phyloP scores from a whole-genome alignment of 192 early-diverging fungal genomes.

The Rhizophlyctis rosea region DNA sequence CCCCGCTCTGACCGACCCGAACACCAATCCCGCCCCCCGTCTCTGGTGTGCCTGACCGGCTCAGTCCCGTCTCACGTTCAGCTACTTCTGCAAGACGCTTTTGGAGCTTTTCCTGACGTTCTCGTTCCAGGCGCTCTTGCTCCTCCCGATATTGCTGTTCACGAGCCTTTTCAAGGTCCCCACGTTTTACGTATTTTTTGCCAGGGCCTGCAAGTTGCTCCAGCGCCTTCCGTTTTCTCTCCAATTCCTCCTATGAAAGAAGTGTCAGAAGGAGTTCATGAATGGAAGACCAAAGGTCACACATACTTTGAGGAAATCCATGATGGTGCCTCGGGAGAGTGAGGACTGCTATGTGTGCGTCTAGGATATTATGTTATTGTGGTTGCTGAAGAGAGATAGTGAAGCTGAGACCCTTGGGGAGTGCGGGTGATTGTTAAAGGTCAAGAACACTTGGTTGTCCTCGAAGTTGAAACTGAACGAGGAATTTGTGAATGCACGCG shows the following conservation, averaged over 20 bases:
- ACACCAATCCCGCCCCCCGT: not conserved
- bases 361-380: too few species aligned
- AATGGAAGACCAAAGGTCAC: not conserved
- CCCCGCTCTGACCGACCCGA: not conserved
- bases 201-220: constrained; percentile 29
- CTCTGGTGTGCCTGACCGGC: not conserved
- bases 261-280: not conserved
- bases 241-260: constrained; percentile 58
- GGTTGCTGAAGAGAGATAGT: too few species aligned
- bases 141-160: constrained; percentile 57
- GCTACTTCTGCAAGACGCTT: not conserved
- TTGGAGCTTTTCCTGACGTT: constrained; percentile 38
- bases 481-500: too few species aligned
- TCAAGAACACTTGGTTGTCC: too few species aligned
- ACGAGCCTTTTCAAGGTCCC: constrained; percentile 68
- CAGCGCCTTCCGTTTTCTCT: constrained; percentile 68
- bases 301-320: constrained; percentile 17
- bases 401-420: too few species aligned
- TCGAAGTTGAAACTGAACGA: too few species aligned
- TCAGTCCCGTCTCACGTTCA: not conserved
- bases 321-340: too few species aligned
- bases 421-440: too few species aligned
- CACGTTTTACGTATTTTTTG: constrained; percentile 82
- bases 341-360: too few species aligned
- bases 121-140: constrained; percentile 45